These are phyloP conservation scores for Syzygium aqueum DNA, from an alignment of 345 rosid species.

Conservation along the genomic window DNA sequence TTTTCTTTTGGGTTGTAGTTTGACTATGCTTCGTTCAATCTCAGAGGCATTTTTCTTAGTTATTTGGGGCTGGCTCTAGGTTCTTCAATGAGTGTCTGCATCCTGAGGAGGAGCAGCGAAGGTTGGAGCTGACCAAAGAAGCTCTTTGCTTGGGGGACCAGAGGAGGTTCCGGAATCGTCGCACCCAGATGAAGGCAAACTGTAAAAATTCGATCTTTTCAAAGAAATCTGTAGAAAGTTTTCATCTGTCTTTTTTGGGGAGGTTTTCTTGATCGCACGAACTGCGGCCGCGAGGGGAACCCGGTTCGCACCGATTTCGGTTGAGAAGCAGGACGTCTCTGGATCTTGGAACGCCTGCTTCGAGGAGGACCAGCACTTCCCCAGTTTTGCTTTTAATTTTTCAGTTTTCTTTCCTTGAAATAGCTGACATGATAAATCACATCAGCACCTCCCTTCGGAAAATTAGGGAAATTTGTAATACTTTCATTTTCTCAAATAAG, in stretches of 20 bases:
- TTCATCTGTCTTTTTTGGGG: not conserved
- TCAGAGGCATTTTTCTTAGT: not conserved
- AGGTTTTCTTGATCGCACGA: not conserved
- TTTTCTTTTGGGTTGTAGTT: not conserved
- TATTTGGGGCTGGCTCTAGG: conserved; percentile 2
- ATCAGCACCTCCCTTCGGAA: not conserved
- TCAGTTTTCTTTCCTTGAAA: not conserved
- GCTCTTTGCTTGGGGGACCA: conserved; percentile 59
- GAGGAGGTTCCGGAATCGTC: conserved; percentile 78
- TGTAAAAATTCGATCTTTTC: not conserved
- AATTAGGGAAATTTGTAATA: too few species aligned
- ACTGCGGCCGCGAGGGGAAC: conserved; percentile 60
- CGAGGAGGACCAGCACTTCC: conserved; percentile 36
- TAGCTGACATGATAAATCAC: not conserved
- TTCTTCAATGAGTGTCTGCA: conserved; percentile 84
- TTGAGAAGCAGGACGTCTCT: conserved; percentile 58
- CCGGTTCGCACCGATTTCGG: conserved; percentile 78
- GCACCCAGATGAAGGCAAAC: conserved; percentile 83
- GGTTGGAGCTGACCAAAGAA: conserved; percentile 61
- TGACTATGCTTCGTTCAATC: not conserved
- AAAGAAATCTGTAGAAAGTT: not conserved
- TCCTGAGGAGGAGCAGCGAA: conserved; percentile 88
- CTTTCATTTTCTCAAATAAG: too few species aligned
- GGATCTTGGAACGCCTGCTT: conserved; percentile 77
- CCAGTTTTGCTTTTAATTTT: not conserved